Base-by-base conservation (phyloP, 2,329 filamentous ascomycete genomes). In the Pezicula radicicola region DNA sequence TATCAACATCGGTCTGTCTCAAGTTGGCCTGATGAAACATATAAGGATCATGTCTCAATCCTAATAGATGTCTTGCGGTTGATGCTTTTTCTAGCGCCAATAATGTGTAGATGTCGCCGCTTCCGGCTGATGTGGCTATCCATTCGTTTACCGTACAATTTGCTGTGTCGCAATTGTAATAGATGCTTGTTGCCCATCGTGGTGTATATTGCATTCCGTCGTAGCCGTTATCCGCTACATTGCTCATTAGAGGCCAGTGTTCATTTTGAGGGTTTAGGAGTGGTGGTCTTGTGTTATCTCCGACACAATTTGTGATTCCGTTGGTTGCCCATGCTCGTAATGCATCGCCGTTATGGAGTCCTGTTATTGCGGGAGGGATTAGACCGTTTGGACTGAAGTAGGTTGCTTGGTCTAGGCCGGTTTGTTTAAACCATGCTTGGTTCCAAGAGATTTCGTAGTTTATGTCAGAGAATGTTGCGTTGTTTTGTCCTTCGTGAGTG, bases 351-450 rank as follows among this genome's bases (percentile, higher is more conserved):
- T 85, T 85, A 68, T 84, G 79, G n/a, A 85, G 63, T 45, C 81
- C 81, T 2, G 81, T 85, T 52, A 85, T 85, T 45, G 80, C 81
- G 1, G 82, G 82, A 2, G 82, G 82, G 54, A 85, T 81, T 43
- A 85, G 72, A 18, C 80, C 81, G 41, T 75, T 72, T 3, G 67
- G 55, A 21, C 78, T 81, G 64, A 75, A 84, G 46, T 71, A 69
- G 19, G 61, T 60, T 18, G 75, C 74, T 25, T 67, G 58, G 51
- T 70, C 69, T 51, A 84, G 68, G 10, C 78, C 78, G 6, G 75
- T 71, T 59, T 80, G 75, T 52, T 74, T 71, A 40, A 84, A 60
- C 80, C 81, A 85, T 5, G 74, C 78, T 56, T 77, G 72, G 66
- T 85, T 85, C 68, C 80, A 85, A 16, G 69, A 68, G 43, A 84